Evolutionary conservation across 768 basidiomycete species (phyloP), one percentile per base, ranked within the genome.

Genomic region (Sistotremastrum niveocremeum): DNA sequence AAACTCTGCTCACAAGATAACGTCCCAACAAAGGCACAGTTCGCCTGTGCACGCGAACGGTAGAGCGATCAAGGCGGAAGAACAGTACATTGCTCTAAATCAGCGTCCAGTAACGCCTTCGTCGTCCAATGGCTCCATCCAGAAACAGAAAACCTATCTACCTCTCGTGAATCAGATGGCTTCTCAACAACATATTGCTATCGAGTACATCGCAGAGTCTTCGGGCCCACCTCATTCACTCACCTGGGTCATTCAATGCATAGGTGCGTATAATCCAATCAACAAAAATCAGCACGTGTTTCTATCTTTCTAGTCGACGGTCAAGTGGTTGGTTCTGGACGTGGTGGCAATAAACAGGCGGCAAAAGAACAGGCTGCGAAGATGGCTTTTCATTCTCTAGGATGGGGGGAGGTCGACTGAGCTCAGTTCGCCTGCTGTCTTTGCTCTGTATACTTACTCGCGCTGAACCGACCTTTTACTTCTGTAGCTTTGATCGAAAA

Each of bases 331-430:
- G 84, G 84, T 7, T 60, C 66, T 42, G 84, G 84, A 2, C 60
- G 57, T n/a, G 81, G 81, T 31, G 65, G 68, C 44, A 81, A 68
- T 59, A 86, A 86, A 60, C 83, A 86, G 56, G 61, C 74, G 2
- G 84, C 84, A 5, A 86, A 84, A 59, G 84, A 86, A 55, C 79
- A 80, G 46, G 84, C 84, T 0, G 83, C 84, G 11, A 69, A 73
- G 47, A 66, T 76, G 52, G 84, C 84, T 6, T 84, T 74, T 61
- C 73, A 76, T 55, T 70, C 73, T 6, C 79, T 86, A 81, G 83
- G 84, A 34, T 85, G 83, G 83, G 74, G 20, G n/a, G 30, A 30
- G 20, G 20, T 20, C 20, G 20, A 20, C 20, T 20, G 20, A 20
- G 20, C 20, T 20, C 20, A 20, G 20, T 20, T 20, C 20, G 20